phyloP scores from a whole-genome alignment of 2,329 filamentous ascomycete species.

The Colletotrichum musae region DNA sequence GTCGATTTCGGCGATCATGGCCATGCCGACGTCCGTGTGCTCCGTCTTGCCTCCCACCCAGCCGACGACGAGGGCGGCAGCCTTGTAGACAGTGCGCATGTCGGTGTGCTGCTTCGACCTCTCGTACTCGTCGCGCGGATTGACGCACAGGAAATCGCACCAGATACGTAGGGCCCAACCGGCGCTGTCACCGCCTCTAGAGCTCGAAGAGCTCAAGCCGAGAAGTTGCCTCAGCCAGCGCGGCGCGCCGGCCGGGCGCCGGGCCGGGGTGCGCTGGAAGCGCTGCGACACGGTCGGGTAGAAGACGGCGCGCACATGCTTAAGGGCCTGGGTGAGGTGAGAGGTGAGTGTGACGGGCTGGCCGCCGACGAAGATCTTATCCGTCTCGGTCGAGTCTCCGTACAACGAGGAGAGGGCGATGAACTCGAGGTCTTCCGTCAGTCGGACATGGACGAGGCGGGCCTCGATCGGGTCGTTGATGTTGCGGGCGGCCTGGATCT shows the following conservation, averaged over 20 bases:
- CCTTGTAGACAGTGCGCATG: constrained; percentile 49
- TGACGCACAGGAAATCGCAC: constrained; percentile 51
- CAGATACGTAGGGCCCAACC: constrained; percentile 46
- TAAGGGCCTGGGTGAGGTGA: constrained; percentile 49
- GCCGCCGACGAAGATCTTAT: constrained; percentile 49
- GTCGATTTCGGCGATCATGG: constrained; percentile 48
- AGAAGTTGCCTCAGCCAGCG: constrained; percentile 43
- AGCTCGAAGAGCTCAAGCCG: constrained; percentile 36
- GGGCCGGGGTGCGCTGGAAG: constrained; percentile 39
- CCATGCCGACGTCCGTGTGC: constrained; percentile 47
- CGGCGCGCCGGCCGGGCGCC: constrained; percentile 40
- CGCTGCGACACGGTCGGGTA: constrained; percentile 45
- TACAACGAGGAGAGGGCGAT: constrained; percentile 50
- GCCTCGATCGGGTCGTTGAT: constrained; percentile 50
- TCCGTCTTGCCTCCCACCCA: constrained; percentile 50
- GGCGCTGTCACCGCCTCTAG: constrained; percentile 7
- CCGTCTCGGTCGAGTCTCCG: constrained; percentile 48
- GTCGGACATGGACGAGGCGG: constrained; percentile 49
- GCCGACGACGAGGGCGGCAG: constrained; percentile 51
- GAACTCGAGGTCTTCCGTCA: constrained; percentile 47
- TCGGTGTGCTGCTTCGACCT: constrained; percentile 47
- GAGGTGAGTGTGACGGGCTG: constrained; percentile 46
- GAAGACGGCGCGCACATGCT: constrained; percentile 52
- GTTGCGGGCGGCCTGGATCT: constrained; percentile 48
- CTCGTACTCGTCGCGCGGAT: constrained; percentile 47